A percentile compares a stretch with the other conserved stretches of the same genome.
Evolutionary conservation across 2,329 filamentous ascomycete genomes (phyloP).

Genomic region (Aureobasidium sp.): DNA sequence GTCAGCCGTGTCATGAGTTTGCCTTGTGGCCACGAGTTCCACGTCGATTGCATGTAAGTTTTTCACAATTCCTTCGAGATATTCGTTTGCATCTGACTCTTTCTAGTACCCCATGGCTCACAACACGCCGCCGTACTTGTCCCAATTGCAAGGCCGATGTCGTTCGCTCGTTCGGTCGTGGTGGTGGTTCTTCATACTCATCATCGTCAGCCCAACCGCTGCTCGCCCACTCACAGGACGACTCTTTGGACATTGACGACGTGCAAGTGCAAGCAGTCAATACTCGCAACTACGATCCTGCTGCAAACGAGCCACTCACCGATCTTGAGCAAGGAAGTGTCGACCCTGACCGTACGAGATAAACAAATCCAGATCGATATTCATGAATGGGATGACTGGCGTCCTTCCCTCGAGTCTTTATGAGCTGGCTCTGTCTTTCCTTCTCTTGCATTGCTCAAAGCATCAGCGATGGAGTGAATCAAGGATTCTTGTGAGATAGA

Average conservation of each 20-base stretch:
- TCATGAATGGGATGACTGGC: constrained; percentile 7
- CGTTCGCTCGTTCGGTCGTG: constrained; percentile 47
- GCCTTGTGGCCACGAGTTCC: constrained; percentile 96
- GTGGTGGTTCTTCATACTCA: neutral
- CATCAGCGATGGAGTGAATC: constrained; percentile 4
- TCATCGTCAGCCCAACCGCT: constrained; percentile 16
- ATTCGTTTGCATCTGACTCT: neutral
- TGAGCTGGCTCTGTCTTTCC: constrained; percentile 3
- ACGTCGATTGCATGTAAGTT: constrained; percentile 95
- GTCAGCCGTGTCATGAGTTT: constrained; percentile 94
- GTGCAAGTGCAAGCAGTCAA: constrained; percentile 29
- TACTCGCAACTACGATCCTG: constrained; percentile 28
- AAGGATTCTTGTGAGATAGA: constrained; percentile 2
- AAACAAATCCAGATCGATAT: neutral
- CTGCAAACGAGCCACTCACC: constrained; percentile 25
- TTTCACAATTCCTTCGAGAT: neutral
- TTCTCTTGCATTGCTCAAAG: constrained; percentile 2
- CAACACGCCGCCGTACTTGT: constrained; percentile 89
- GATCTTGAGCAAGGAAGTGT: constrained; percentile 29
- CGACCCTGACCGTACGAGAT: constrained; percentile 17
- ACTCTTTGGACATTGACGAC: constrained; percentile 22
- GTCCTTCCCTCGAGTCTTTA: neutral
- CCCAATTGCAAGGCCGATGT: constrained; percentile 98
- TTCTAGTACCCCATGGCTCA: constrained; percentile 85
- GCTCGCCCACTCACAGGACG: constrained; percentile 7